Evolutionary conservation across 768 basidiomycete species (phyloP), one percentile per base, ranked within the genome.

Genomic region (Tylopilus vinaceipallidus): DNA sequence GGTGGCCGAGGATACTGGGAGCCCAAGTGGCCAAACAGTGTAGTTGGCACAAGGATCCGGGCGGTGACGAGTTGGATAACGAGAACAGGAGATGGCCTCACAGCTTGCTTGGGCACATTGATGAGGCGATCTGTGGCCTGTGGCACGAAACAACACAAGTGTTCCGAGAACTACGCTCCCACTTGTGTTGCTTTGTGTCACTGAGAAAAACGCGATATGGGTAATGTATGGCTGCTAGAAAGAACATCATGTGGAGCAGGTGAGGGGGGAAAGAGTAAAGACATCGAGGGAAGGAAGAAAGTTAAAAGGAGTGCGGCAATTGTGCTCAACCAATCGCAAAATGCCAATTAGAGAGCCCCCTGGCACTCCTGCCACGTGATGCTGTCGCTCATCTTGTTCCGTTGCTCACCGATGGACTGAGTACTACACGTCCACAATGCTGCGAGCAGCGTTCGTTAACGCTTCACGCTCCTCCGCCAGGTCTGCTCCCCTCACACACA

Each of bases 111-210:
- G 35, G 16, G 22, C 16, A n/a, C 16, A 26, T 10, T 6, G 39
- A 16, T 7, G 19, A 38, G 11, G 23, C n/a, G n/a, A n/a, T n/a
- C n/a, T n/a, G 36, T 32, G 32, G 33, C 20, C 19, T 22, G 40
- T n/a, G 54, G 45, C 57, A 65, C 58, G 50, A 43, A 17, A 42
- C 48, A 57, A 45, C 32, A 66, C 71, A 67, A 67, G 71, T 64
- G 71, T 74, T 68, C 49, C 63, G 72, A 77, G 76, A 52, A 75
- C 74, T 65, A 59, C 76, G 74, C 76, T 76, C 74, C 69, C 73
- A 64, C 68, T 65, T 61, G 66, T 66, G 55, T 45, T 53, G 50
- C 51, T 13, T 48, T 36, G 61, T 59, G 57, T 48, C 56, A 41
- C 46, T 4, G 3, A 17, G n/a, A 9, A 34, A 1, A 3, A 14